These are phyloP conservation scores for Fonsecaea pedrosoi DNA, from an alignment of 2,329 filamentous ascomycete species.

Conservation along the genomic window DNA sequence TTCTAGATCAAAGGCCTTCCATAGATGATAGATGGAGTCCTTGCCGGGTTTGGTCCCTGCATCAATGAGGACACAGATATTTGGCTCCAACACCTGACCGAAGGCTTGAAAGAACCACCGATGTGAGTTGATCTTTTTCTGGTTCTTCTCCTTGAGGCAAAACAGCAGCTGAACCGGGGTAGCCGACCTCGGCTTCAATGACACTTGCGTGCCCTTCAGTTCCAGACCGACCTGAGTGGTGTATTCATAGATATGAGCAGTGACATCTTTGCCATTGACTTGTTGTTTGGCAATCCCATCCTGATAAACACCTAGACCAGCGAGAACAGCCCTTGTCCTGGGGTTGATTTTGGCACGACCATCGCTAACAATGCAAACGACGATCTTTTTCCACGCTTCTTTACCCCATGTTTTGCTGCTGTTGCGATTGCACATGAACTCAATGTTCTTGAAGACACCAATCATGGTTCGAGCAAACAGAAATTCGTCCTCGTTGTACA, in stretches of 20 bases:
- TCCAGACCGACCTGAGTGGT: conserved; percentile 70
- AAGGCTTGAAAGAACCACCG: conserved; percentile 99
- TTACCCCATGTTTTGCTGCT: conserved; percentile 98
- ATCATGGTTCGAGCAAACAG: conserved; percentile 94
- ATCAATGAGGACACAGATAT: conserved; percentile 95
- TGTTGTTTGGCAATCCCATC: conserved; percentile 98
- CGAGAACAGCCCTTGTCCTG: conserved; percentile 84
- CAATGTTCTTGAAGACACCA: conserved; percentile 98
- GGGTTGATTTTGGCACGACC: conserved; percentile 97
- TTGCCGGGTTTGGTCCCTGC: conserved; percentile 93
- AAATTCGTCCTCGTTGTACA: conserved; percentile 99
- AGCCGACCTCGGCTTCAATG: conserved; percentile 78
- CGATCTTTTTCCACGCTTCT: conserved; percentile 99
- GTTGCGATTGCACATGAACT: conserved; percentile 93
- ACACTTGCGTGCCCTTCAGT: conserved; percentile 88
- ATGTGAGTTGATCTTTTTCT: conserved; percentile 99
- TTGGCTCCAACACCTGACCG: conserved; percentile 87
- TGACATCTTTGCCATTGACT: conserved; percentile 95
- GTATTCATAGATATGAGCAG: conserved; percentile 92
- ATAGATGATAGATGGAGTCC: conserved; percentile 95
- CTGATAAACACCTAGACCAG: conserved; percentile 95
- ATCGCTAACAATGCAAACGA: conserved; percentile 96
- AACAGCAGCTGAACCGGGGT: conserved; percentile 97
- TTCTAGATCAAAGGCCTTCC: conserved; percentile 97
- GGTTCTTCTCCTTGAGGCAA: conserved; percentile 98